phyloP scores from a whole-genome alignment of 352 stramenopile species.

The Pythium scleroteichum region DNA sequence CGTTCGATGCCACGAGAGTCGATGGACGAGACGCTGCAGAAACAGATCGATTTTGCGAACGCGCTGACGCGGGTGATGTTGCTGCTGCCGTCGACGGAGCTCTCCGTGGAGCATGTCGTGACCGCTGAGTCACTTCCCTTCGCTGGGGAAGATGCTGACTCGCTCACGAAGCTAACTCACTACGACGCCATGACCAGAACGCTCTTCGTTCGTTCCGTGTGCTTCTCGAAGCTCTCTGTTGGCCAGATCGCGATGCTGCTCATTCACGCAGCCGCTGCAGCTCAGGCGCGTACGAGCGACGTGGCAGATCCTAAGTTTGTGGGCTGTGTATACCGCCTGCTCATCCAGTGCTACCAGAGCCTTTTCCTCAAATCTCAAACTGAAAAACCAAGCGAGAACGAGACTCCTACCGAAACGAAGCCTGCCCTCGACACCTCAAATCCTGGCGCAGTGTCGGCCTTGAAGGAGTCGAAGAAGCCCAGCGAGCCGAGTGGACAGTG shows the following conservation, averaged over 20 bases:
- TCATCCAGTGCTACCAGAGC: conserved; percentile 64
- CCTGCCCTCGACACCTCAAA: background rate
- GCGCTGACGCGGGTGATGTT: conserved; percentile 9
- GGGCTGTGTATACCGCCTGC: conserved; percentile 44
- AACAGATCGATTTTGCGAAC: conserved; percentile 6
- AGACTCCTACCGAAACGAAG: background rate
- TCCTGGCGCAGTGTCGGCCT: background rate
- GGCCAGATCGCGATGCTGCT: conserved; percentile 57
- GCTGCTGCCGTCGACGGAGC: background rate
- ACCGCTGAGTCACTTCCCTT: conserved; percentile 3
- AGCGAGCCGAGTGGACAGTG: conserved; percentile 25
- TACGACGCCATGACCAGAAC: conserved; percentile 25
- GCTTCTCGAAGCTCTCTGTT: conserved; percentile 41
- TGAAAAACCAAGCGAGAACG: background rate
- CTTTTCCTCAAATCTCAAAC: conserved; percentile 37
- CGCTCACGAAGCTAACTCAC: conserved; percentile 1
- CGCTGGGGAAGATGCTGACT: background rate
- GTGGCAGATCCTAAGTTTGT: conserved; percentile 56
- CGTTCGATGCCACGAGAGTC: background rate
- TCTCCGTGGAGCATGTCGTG: conserved; percentile 9
- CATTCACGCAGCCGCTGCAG: conserved; percentile 52
- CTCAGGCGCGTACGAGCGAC: conserved; percentile 33
- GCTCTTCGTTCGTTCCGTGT: conserved; percentile 36
- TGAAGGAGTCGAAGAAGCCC: background rate
- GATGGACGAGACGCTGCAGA: conserved; percentile 4